These are phyloP conservation scores for Linum trigynum DNA, from an alignment of 345 rosid genomes.

Conservation along the genomic window DNA sequence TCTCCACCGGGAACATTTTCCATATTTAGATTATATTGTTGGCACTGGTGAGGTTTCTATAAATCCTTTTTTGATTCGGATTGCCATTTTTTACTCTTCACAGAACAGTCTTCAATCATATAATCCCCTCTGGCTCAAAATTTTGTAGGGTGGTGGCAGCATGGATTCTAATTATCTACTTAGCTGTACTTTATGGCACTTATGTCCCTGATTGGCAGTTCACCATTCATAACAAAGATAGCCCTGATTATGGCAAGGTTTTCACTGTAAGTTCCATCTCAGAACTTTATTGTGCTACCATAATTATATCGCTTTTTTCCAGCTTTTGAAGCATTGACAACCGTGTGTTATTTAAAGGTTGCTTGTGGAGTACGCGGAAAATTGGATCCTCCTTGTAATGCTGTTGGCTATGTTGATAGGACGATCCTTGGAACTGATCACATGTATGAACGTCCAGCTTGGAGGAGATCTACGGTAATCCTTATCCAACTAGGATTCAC, in stretches of 20 bases:
- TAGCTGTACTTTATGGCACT: slow-evolving; percentile 45
- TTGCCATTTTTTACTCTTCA: background rate
- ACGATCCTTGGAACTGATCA: slow-evolving; percentile 59
- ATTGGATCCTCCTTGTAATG: slow-evolving; percentile 81
- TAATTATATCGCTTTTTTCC: background rate
- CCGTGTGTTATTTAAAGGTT: slow-evolving; percentile 36
- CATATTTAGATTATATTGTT: slow-evolving; percentile 41
- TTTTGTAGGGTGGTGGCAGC: slow-evolving; percentile 58
- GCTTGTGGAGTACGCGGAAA: slow-evolving; percentile 65
- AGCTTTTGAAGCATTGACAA: background rate
- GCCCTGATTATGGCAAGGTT: slow-evolving; percentile 46
- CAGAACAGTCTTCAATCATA: background rate
- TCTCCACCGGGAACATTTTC: slow-evolving; percentile 28
- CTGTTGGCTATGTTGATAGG: slow-evolving; percentile 72
- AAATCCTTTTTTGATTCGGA: background rate
- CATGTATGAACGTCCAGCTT: slow-evolving; percentile 76
- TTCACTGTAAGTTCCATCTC: slow-evolving; percentile 39
- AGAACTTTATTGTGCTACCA: background rate
- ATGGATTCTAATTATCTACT: slow-evolving; percentile 43
- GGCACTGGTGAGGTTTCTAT: slow-evolving; percentile 55
- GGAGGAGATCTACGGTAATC: slow-evolving; percentile 79
- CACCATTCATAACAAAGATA: slow-evolving; percentile 31
- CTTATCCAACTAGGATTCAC: background rate
- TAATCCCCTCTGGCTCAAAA: slow-evolving; percentile 3
- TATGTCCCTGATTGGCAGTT: slow-evolving; percentile 83